phyloP scores from a whole-genome alignment of 108 stramenopile species.

The Tribonema minus region DNA sequence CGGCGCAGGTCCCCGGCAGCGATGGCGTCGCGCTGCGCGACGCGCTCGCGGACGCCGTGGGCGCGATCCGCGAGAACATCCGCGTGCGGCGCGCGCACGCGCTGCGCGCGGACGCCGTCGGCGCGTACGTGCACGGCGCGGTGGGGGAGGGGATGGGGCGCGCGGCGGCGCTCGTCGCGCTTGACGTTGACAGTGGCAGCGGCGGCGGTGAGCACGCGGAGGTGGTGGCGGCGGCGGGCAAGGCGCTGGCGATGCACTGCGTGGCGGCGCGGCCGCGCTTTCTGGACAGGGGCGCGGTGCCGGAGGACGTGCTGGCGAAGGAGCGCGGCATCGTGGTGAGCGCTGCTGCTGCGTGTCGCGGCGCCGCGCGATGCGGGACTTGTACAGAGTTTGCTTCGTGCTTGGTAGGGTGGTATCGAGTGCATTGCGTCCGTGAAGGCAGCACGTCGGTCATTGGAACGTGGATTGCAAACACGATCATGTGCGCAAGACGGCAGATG shows the following conservation, averaged over 20 bases:
- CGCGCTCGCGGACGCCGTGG: constrained; percentile 7
- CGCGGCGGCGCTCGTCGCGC: constrained; percentile 36
- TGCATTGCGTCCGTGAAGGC: too few relatives aligned
- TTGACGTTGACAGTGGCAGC: constrained; percentile 29
- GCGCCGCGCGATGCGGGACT: too few relatives aligned
- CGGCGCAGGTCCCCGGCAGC: neutral
- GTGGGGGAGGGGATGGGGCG: constrained; percentile 21
- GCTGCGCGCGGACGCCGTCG: constrained; percentile 8
- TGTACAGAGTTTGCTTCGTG: too few relatives aligned
- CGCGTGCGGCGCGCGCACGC: constrained; percentile 12
- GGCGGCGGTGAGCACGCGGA: neutral
- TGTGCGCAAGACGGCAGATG: too few relatives aligned
- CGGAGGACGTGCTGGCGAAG: constrained; percentile 5
- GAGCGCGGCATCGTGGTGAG: constrained; percentile 19
- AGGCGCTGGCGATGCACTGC: constrained; percentile 88
- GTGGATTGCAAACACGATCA: too few relatives aligned
- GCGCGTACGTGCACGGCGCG: constrained; percentile 39
- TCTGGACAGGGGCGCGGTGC: constrained; percentile 53
- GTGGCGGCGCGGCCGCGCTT: constrained; percentile 79
- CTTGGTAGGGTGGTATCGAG: too few relatives aligned
- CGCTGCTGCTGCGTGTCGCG: too few relatives aligned
- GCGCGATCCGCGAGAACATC: constrained; percentile 32
- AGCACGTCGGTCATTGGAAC: too few relatives aligned
- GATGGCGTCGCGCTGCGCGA: constrained; percentile 1
- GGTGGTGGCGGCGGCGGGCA: constrained; percentile 31